These are phyloP conservation scores for Trypanosoma mega DNA, from an alignment of 208 protist genomes.

Conservation along the genomic window DNA sequence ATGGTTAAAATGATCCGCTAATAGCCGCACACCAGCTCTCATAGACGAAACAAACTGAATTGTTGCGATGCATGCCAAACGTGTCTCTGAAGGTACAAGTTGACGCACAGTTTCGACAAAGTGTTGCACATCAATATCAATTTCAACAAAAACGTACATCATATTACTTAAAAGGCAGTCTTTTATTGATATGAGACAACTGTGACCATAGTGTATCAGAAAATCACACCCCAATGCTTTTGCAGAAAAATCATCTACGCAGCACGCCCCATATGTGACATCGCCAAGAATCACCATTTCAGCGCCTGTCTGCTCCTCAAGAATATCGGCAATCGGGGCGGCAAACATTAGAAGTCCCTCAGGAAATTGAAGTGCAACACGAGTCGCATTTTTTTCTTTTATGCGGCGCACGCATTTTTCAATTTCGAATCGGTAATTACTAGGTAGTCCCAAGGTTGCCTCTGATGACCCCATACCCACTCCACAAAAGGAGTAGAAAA, in stretches of 20 bases:
- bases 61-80: conserved; percentile 93
- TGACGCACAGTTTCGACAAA: conserved; percentile 94
- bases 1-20: conserved; percentile 81
- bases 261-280: conserved; percentile 99
- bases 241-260: conserved; percentile 98
- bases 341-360: conserved; percentile 98
- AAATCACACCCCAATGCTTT: conserved; percentile 95
- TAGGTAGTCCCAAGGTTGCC: conserved; percentile 74
- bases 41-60: conserved; percentile 98
- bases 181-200: conserved; percentile 94
- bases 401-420: conserved; percentile 97
- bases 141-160: conserved; percentile 99
- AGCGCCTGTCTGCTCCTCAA: conserved; percentile 87
- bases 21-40: conserved; percentile 70
- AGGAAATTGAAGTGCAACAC: conserved; percentile 98
- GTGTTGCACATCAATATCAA: conserved; percentile 97
- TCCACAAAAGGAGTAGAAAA: not conserved
- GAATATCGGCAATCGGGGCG: conserved; percentile 96
- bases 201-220: conserved; percentile 99
- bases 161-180: conserved; percentile 93
- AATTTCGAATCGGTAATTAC: conserved; percentile 99
- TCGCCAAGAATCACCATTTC: conserved; percentile 98
- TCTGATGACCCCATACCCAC: conserved; percentile 12
- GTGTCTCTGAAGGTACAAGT: conserved; percentile 79
- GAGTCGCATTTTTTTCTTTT: conserved; percentile 71